Evolutionary conservation across 2,329 filamentous ascomycete genomes (phyloP).

Genomic region (Monilinia laxa): DNA sequence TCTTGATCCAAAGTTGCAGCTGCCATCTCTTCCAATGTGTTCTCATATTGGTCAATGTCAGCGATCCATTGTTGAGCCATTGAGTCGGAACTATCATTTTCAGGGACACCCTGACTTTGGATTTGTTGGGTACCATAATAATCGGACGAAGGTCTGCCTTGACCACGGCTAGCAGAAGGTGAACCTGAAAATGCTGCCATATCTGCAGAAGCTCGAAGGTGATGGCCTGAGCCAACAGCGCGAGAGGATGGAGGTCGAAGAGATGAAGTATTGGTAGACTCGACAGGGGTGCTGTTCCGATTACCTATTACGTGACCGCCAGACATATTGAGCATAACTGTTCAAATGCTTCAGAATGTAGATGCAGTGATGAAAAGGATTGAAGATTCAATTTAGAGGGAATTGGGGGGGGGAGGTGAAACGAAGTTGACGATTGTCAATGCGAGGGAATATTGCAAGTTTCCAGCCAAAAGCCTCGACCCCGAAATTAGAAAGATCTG

Average conservation of each 20-base stretch:
- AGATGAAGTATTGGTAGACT: constrained; percentile 77
- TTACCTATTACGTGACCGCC: constrained; percentile 62
- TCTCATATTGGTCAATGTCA: constrained; percentile 98
- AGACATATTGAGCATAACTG: constrained; percentile 53
- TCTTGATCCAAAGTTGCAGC: constrained; percentile 98
- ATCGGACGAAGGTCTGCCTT: constrained; percentile 92
- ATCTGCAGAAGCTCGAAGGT: constrained; percentile 91
- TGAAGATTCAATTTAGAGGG: constrained; percentile 19
- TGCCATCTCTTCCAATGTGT: constrained; percentile 98
- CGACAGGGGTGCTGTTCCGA: constrained; percentile 88
- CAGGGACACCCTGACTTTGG: constrained; percentile 65
- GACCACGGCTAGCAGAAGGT: constrained; percentile 59
- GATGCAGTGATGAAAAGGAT: constrained; percentile 18
- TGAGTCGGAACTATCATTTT: constrained; percentile 83
- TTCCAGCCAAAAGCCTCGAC: constrained; percentile 24
- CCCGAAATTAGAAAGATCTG: constrained; percentile 32
- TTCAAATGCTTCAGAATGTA: constrained; percentile 12
- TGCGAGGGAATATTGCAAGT: constrained; percentile 31
- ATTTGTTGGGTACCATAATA: constrained; percentile 78
- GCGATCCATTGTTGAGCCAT: constrained; percentile 98
- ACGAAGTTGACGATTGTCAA: constrained; percentile 23
- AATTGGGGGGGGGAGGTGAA: constrained; percentile 17
- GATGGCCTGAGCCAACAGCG: constrained; percentile 73
- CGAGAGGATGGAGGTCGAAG: constrained; percentile 81
- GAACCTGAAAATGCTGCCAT: constrained; percentile 78